These are phyloP conservation scores for Solanum etuberosum DNA, from an alignment of 257 asterid species.

Conservation along the genomic window DNA sequence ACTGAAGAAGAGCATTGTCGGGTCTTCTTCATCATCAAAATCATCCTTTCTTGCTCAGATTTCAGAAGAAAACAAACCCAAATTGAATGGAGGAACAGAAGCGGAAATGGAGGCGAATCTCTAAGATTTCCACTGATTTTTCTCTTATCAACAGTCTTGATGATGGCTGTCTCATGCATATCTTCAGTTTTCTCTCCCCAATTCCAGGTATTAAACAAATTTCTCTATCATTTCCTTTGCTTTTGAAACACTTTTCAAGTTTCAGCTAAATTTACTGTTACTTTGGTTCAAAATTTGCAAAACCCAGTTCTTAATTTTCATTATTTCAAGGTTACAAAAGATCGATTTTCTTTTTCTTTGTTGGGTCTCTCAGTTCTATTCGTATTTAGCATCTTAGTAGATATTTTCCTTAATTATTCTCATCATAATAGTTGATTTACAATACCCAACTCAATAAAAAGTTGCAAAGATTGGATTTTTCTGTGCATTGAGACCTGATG, in stretches of 20 bases:
- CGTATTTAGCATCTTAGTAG: neutral
- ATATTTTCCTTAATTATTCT: neutral
- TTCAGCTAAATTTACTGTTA: neutral
- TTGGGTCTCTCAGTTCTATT: neutral
- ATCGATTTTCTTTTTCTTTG: neutral
- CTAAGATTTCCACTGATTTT: neutral
- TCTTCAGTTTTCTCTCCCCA: slow-evolving; percentile 85
- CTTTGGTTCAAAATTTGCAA: neutral
- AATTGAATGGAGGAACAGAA: neutral
- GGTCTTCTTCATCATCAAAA: neutral
- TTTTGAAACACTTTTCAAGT: neutral
- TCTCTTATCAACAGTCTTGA: slow-evolving; percentile 50
- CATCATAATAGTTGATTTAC: neutral
- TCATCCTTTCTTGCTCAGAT: neutral
- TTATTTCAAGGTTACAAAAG: neutral
- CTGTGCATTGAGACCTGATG: neutral
- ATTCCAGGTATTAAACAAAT: slow-evolving; percentile 50
- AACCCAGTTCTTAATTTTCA: neutral
- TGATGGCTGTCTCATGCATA: slow-evolving; percentile 94
- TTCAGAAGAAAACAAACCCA: neutral
- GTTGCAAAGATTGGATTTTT: neutral
- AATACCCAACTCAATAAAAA: neutral
- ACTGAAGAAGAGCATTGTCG: neutral
- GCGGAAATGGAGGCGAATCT: neutral
- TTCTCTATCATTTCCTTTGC: neutral